Percentiles rank a stretch among this genome's conserved stretches.
Evolutionary conservation across 2,329 filamentous ascomycete species (phyloP).

Genomic region (Dothiorella sarmentorum): DNA sequence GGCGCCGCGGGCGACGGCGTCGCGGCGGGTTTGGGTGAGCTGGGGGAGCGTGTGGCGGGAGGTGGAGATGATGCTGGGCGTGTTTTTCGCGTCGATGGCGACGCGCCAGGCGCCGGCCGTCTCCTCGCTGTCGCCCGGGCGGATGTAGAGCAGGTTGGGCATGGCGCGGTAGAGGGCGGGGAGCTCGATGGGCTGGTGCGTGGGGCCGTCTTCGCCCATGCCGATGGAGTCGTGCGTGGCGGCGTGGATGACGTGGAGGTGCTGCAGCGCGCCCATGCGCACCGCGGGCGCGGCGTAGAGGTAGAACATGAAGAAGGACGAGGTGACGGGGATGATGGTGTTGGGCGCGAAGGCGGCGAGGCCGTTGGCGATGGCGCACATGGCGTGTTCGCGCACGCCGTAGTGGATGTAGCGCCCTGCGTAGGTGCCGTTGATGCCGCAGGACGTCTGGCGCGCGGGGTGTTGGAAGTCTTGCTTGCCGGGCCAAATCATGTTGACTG

Average conservation of each 20-base stretch:
- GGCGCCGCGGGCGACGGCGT: conserved; percentile 44
- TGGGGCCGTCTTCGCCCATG: conserved; percentile 59
- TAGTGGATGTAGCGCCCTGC: conserved; percentile 51
- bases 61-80: conserved; percentile 49
- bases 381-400: conserved; percentile 37
- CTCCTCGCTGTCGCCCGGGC: conserved; percentile 59
- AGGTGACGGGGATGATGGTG: conserved; percentile 57
- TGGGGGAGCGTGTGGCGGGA: conserved; percentile 46
- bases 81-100: conserved; percentile 44
- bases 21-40: conserved; percentile 36
- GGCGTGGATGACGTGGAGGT: conserved; percentile 56
- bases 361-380: conserved; percentile 48
- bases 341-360: conserved; percentile 52
- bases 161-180: conserved; percentile 58
- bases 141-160: conserved; percentile 60
- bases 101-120: conserved; percentile 52
- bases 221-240: conserved; percentile 62
- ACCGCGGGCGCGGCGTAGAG: conserved; percentile 56
- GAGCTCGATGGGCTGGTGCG: conserved; percentile 60
- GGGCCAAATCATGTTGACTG: conserved; percentile 50
- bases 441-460: conserved; percentile 33
- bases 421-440: conserved; percentile 55
- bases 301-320: conserved; percentile 63
- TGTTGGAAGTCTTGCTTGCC: conserved; percentile 52
- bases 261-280: conserved; percentile 58